phyloP scores from a whole-genome alignment of 2,329 filamentous ascomycete genomes.

The Colletotrichum sansevieriae region DNA sequence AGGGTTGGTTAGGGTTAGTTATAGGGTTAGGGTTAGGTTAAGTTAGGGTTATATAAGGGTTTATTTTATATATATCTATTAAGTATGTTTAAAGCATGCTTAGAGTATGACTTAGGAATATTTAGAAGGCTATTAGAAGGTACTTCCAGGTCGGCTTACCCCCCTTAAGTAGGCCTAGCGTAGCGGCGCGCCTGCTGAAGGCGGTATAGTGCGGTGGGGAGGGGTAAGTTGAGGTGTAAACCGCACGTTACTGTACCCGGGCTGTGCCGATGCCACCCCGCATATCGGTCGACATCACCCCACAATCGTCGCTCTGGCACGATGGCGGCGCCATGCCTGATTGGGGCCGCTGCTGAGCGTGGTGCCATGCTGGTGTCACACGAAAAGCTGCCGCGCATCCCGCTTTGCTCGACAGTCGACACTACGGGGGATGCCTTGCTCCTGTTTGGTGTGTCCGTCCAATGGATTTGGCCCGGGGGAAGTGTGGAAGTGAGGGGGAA shows the following conservation, averaged over 20 bases:
- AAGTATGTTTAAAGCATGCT: no score
- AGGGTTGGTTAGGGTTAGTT: no score
- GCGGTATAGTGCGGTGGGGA: no score
- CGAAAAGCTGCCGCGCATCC: slow-evolving; percentile 35
- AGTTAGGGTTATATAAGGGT: no score
- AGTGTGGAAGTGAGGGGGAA: neutral
- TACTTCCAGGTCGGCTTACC: no score
- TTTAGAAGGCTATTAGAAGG: no score
- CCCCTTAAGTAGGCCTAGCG: no score
- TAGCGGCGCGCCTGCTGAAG: no score
- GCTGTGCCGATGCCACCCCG: slow-evolving; percentile 40
- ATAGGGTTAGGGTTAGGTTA: no score
- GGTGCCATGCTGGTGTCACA: slow-evolving; percentile 39
- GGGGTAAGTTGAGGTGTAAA: no score
- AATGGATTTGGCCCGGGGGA: slow-evolving; percentile 2
- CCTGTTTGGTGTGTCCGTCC: slow-evolving; percentile 12
- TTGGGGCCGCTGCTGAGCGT: slow-evolving; percentile 34
- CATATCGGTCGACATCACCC: slow-evolving; percentile 41
- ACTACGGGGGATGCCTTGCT: slow-evolving; percentile 13
- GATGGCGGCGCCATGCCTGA: slow-evolving; percentile 37
- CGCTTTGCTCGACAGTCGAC: slow-evolving; percentile 20
- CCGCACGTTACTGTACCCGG: slow-evolving; percentile 39
- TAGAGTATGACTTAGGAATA: no score
- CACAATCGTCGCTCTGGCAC: slow-evolving; percentile 40
- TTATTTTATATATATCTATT: no score